Conservation (phyloP, 192 early-diverging fungal species). For the Gigaspora rosea region DNA sequence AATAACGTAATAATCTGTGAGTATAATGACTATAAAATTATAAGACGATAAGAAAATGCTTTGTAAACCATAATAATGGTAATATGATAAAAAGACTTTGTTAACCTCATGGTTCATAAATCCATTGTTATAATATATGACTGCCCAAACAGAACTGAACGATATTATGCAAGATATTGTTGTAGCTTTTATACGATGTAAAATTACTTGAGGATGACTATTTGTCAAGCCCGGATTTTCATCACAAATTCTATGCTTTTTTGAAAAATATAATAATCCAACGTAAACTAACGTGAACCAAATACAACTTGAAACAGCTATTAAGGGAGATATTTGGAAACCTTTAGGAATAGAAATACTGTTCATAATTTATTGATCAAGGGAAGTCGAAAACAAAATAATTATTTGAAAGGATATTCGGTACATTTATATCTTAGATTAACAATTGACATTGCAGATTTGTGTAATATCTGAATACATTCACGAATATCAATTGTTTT, state of each 20-base stretch:
- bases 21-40: slow-evolving; percentile 7
- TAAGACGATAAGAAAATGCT: neutral
- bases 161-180: slow-evolving; percentile 13
- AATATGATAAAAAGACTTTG: neutral
- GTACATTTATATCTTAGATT: no score
- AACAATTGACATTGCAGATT: no score
- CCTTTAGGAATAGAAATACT: no score
- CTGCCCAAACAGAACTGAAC: slow-evolving; percentile 1
- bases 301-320: neutral
- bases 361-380: no score
- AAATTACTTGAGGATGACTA: slow-evolving; percentile 23
- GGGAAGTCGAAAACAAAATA: no score
- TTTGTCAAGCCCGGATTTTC: slow-evolving; percentile 21
- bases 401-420: no score
- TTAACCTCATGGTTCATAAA: neutral
- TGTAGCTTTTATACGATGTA: slow-evolving; percentile 9
- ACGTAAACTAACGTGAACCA: slow-evolving; percentile 25
- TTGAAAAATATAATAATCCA: slow-evolving; percentile 20
- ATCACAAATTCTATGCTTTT: slow-evolving; percentile 10
- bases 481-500: no score
- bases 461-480: no score
- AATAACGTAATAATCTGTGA: slow-evolving; percentile 24
- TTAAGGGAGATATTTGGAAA: neutral
- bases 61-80: neutral
- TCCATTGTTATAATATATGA: neutral